Evolutionary conservation across 2,329 filamentous ascomycete genomes (phyloP), one percentile per base, ranked within the genome.

Genomic region (Neopestalotiopsis rosae): DNA sequence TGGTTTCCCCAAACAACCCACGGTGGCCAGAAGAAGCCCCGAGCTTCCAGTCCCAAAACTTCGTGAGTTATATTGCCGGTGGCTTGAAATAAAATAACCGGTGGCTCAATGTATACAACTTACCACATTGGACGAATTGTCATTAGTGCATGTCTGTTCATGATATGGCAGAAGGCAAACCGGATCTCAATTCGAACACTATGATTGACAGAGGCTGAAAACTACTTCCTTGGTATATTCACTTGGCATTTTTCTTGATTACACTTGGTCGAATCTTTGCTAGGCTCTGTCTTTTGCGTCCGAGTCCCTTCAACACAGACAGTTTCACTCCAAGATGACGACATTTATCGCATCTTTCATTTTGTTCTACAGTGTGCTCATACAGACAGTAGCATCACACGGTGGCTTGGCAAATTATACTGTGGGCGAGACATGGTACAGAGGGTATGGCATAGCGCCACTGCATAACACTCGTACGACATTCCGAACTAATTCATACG

Each of bases 391-490:
- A 32, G 65, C 67, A n/a, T 78, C 76, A 20, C 81, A 82, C 69
- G 81, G 80, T 6, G 81, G 80, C 5, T 73, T 83, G 9, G 74
- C 77, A 42, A 82, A 82, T 71, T 83, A 82, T 71, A 82, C 80
- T 2, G 81, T 83, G 0, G 81, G 79, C 34, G 78, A 81, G 2
- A 79, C 75, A 14, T 82, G 81, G 81, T 82, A 82, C 65, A 75
- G 79, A 74, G 81, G 80, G 79, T 82, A 68, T 70, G 76, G 67
- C 34, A 2, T 7, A 38, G 6, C 34, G 28, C 12, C 45, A 14
- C 20, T 69, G 52, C 24, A 69, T 30, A 34, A n/a, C 34, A 20
- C 14, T 34, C 10, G 6, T 66, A 28, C 4, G 24, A 28, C 58
- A 68, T 49, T 13, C 34, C 20, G 58, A 62, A 62, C 20, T 28